phyloP scores from a whole-genome alignment of 192 early-diverging fungal species.

The Ramicandelaber brevisporus region DNA sequence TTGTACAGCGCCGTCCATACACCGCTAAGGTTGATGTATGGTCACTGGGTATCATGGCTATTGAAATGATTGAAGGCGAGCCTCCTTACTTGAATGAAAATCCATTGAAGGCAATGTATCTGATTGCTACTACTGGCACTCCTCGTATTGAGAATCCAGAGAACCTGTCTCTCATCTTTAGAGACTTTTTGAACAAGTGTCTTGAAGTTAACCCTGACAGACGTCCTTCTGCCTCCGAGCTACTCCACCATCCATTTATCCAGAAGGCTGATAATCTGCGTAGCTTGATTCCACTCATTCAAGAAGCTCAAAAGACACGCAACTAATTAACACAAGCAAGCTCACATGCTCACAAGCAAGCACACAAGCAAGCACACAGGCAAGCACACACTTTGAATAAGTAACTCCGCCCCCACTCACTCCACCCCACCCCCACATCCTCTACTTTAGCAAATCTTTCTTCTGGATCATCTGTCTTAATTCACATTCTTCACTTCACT shows the following conservation, averaged over 20 bases:
- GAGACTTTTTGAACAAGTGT: slow-evolving; percentile 53
- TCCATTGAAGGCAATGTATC: slow-evolving; percentile 66
- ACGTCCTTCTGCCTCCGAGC: slow-evolving; percentile 50
- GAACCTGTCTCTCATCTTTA: slow-evolving; percentile 41
- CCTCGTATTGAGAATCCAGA: slow-evolving; percentile 77
- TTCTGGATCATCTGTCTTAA: too few species aligned
- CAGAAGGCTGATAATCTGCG: slow-evolving; percentile 54
- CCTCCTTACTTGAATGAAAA: slow-evolving; percentile 92
- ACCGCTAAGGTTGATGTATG: slow-evolving; percentile 85
- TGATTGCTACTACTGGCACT: slow-evolving; percentile 92
- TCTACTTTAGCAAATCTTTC: too few species aligned
- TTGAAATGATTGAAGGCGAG: slow-evolving; percentile 95
- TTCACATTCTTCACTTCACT: too few species aligned
- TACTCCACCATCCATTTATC: slow-evolving; percentile 71
- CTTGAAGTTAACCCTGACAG: slow-evolving; percentile 64
- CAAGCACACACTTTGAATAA: too few species aligned
- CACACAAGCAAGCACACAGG: too few species aligned
- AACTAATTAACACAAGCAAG: too few species aligned
- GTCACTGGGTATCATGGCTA: slow-evolving; percentile 94
- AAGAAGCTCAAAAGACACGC: slow-evolving; percentile 31
- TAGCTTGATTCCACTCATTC: slow-evolving; percentile 60
- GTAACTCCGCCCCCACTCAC: too few species aligned
- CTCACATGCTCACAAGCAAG: too few species aligned
- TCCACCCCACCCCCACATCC: too few species aligned
- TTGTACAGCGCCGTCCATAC: slow-evolving; percentile 78